A percentile compares a stretch with the other conserved stretches of the same genome.
Conservation (phyloP, 805 yeast genomes). For the Alloascoidea africana region DNA sequence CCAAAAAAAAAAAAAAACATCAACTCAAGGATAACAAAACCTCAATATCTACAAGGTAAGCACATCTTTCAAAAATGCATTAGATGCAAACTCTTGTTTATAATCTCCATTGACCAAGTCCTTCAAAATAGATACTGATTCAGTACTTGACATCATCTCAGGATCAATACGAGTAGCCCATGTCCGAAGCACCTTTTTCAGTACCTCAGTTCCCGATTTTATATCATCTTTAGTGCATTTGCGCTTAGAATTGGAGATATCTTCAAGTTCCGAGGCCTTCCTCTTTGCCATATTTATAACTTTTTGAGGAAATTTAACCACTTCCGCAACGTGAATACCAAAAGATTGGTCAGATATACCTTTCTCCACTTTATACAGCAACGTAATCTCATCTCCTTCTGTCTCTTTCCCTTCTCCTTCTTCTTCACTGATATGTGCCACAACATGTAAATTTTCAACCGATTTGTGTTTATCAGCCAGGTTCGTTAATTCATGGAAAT, state of each 20-base stretch:
- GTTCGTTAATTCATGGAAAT: constrained; percentile 89
- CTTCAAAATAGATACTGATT: not conserved
- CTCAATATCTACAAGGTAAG: too few relatives aligned
- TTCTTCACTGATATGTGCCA: constrained; percentile 64
- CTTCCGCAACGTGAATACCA: constrained; percentile 96
- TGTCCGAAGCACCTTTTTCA: constrained; percentile 25
- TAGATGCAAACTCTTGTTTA: not conserved
- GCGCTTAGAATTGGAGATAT: constrained; percentile 26
- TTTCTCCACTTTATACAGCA: constrained; percentile 85
- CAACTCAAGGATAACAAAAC: too few relatives aligned
- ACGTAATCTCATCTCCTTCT: constrained; percentile 50
- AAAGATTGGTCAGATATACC: constrained; percentile 95
- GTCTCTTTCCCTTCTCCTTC: constrained; percentile 13
- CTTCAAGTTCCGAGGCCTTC: constrained; percentile 79
- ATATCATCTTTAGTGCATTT: constrained; percentile 39
- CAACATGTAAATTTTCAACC: constrained; percentile 80
- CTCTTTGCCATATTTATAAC: constrained; percentile 92
- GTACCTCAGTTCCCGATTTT: constrained; percentile 32
- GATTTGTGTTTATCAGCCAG: constrained; percentile 41
- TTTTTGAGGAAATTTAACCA: constrained; percentile 83
- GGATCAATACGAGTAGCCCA: constrained; percentile 18
- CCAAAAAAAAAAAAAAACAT: too few relatives aligned
- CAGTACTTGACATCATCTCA: constrained; percentile 6
- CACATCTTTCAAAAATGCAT: not conserved
- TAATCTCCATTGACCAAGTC: not conserved